A percentile compares a stretch with the other conserved stretches of the same genome.
Conservation (phyloP, 352 stramenopile species). For the Phytophthora hybrid region DNA sequence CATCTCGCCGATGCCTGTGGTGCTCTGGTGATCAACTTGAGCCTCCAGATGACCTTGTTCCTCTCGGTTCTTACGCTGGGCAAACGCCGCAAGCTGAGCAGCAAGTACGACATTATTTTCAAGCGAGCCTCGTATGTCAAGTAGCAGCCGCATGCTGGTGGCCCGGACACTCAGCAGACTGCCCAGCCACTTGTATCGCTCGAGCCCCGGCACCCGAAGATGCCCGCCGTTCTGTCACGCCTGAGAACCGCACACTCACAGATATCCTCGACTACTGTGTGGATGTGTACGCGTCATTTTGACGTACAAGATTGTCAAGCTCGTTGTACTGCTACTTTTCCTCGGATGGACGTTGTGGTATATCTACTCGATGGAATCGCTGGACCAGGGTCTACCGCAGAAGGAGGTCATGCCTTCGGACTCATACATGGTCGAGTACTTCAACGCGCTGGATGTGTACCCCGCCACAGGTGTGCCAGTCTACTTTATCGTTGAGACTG, state of each 20-base stretch:
- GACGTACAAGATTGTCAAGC: constrained; percentile 56
- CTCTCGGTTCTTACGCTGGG: constrained; percentile 66
- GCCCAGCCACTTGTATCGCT: constrained; percentile 34
- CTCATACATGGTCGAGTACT: constrained; percentile 78
- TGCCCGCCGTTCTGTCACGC: constrained; percentile 15
- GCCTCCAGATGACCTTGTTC: constrained; percentile 70
- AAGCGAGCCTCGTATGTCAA: constrained; percentile 31
- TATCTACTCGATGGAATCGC: constrained; percentile 59
- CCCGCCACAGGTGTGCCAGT: constrained; percentile 64
- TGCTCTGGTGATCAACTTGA: constrained; percentile 72
- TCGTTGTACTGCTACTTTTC: constrained; percentile 60
- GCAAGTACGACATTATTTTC: constrained; percentile 65
- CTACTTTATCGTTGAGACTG: constrained; percentile 72
- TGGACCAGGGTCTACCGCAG: constrained; percentile 68
- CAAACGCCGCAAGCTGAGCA: constrained; percentile 65
- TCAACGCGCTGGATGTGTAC: constrained; percentile 63
- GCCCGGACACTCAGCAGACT: constrained; percentile 30
- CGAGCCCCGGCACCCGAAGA: constrained; percentile 33
- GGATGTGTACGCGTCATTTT: constrained; percentile 59
- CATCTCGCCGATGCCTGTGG: constrained; percentile 70
- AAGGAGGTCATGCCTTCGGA: constrained; percentile 69
- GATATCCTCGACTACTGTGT: constrained; percentile 52
- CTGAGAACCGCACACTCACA: constrained; percentile 32
- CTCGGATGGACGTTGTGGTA: constrained; percentile 54
- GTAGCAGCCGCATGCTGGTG: constrained; percentile 15